Evolutionary conservation across 768 basidiomycete species (phyloP).

Genomic region (Podaxis sp.): DNA sequence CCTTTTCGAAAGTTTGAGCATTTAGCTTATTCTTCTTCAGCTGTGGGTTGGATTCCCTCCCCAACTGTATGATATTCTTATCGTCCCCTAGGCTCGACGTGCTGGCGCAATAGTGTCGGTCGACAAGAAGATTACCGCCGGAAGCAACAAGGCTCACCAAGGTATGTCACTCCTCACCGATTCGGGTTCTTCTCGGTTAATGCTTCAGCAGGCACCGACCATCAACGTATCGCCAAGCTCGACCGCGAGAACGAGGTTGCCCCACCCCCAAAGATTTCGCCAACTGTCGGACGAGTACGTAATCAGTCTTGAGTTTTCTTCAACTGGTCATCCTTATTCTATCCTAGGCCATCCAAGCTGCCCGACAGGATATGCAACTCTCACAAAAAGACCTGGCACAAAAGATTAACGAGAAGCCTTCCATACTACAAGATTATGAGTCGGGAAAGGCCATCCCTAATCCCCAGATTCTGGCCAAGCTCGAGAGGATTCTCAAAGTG

Average conservation of each 20-base stretch:
- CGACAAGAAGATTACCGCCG: slow-evolving; percentile 71
- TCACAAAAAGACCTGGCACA: slow-evolving; percentile 92
- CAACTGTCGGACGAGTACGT: slow-evolving; percentile 69
- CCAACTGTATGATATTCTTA: neutral
- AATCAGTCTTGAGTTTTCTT: slow-evolving; percentile 8
- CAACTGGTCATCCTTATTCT: slow-evolving; percentile 10
- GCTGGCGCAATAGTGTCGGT: slow-evolving; percentile 74
- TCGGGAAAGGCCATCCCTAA: slow-evolving; percentile 84
- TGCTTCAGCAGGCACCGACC: slow-evolving; percentile 68
- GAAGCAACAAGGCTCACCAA: slow-evolving; percentile 72
- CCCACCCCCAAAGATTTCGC: slow-evolving; percentile 76
- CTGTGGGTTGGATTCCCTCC: slow-evolving; percentile 38
- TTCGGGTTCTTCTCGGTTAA: neutral
- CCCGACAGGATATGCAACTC: slow-evolving; percentile 70
- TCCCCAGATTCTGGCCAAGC: slow-evolving; percentile 80
- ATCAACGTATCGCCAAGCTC: slow-evolving; percentile 89
- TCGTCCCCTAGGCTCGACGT: slow-evolving; percentile 57
- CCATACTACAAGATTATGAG: slow-evolving; percentile 86
- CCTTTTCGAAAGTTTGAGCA: neutral
- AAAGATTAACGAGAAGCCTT: slow-evolving; percentile 92
- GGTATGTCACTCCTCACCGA: slow-evolving; percentile 36
- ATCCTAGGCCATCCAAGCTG: slow-evolving; percentile 72
- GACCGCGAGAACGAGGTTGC: slow-evolving; percentile 96
- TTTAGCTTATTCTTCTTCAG: slow-evolving; percentile 25
- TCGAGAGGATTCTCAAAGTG: slow-evolving; percentile 80